Evolutionary conservation across 768 basidiomycete genomes (phyloP), one percentile per base, ranked within the genome.

Genomic region (Suillus tomentosus): DNA sequence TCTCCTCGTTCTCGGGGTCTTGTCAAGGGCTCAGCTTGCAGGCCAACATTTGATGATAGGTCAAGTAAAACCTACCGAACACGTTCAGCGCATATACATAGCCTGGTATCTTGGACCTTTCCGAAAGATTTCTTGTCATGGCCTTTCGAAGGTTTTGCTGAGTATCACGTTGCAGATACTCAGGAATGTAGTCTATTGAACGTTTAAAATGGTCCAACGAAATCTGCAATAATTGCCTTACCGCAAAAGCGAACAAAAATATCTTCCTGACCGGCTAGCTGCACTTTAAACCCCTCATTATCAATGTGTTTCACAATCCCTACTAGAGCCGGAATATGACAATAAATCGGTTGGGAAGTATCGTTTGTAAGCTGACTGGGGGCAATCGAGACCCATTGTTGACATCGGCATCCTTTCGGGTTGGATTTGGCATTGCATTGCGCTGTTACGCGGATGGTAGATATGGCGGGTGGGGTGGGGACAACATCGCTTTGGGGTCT

Each of bases 71-170:
- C 31, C 40, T 43, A 50, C 48, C 43, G 55, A 66, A 73, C 50
- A 72, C 90, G 89, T 88, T 73, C 85, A 82, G 64, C 93, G 89
- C 74, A 93, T 89, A 72, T 88, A 94, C 0, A 85, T 84, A 68
- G 94, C 95, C 61, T 94, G 93, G 69, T 90, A 91, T 0, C 92
- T 92, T 14, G 83, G 78, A 17, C 79, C 81, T 68, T 94, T 91
- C 11, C 83, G 80, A 2, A 69, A 8, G 88, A 83, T 5, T 77
- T 78, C 82, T 82, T 64, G 79, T 79, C 84, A 88, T 88, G 70
- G 84, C 83, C 19, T 71, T 71, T 62, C 80, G 77, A 34, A 88
- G 73, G 1, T 85, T 81, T 27, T 81, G 78, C 68, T 86, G 85
- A 31, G 91, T 90, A 57, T 86, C 84, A 5, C 69, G 64, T 61